Base-by-base conservation (phyloP, 1,284 basidiomycete species). In the Pholiota adiposa region DNA sequence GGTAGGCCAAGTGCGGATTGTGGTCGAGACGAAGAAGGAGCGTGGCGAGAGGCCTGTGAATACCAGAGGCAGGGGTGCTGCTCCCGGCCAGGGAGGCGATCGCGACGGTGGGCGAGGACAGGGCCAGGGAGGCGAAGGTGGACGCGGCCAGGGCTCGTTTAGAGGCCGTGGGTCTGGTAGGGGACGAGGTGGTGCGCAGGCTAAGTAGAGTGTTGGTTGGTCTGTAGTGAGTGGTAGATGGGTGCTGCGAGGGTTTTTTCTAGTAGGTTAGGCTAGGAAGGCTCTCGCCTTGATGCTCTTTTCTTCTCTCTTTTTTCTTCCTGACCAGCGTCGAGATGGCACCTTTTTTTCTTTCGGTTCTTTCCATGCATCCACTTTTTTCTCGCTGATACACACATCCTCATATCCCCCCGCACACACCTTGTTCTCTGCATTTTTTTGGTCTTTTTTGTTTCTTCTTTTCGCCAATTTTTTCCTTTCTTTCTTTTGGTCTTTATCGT, bases 21-120 rank as follows among this genome's bases (percentile, higher is more conserved):
- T 79, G 61, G 86, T 97, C 44, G 95, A 97, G 83, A 93, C 91
- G 58, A 85, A 93, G 74, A 96, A 94, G 80, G 95, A 96, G 78
- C 84, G 92, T 51, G 85, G 85, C 44, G 93, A 96, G 48, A 79
- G 93, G 54, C 87, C 87, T 4, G 75, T 77, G 6, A 76, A 70
- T 56, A 72, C 80, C 36, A 76, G 81, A 3, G 75, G 84, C 11
- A 81, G 84, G 52, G 82, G 82, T 56, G 74, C 75, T 1, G 79
- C 81, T 27, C 75, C 77, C 44, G 78, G 78, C 3, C 78, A 81
- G 46, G 71, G 72, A 21, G 72, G 78, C 49, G 78, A 78, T 59
- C 72, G 73, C 76, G 40, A 72, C 74, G 51, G 68, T 50, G 64
- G 71, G 31, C 70, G 69, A 34, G 59, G 71, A 21, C 67, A 68